Conservation (phyloP, 148 eudicot species). For the Vaccinium corymbosum region DNA sequence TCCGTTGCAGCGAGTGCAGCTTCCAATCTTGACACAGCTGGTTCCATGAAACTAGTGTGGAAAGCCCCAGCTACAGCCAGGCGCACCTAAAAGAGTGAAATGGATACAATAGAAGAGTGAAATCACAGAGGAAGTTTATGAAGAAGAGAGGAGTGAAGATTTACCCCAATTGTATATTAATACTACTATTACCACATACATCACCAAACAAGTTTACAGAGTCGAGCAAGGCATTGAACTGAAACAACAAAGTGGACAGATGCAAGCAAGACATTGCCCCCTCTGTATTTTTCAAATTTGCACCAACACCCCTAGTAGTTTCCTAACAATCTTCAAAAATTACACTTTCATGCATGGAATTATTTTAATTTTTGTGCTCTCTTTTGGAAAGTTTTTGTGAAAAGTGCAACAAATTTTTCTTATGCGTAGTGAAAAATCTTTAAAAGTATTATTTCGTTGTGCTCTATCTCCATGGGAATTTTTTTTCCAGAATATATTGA, state of each 20-base stretch:
- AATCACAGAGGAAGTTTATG: constrained; percentile 21
- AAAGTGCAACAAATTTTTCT: no score
- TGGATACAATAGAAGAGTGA: background rate
- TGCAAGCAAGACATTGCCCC: no score
- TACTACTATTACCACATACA: background rate
- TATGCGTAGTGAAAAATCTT: no score
- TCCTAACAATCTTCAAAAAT: no score
- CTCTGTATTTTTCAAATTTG: no score
- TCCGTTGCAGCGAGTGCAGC: constrained; percentile 76
- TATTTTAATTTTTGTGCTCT: no score
- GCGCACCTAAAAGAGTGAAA: constrained; percentile 53
- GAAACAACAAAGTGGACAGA: background rate
- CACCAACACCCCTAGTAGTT: no score
- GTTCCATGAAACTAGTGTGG: constrained; percentile 88
- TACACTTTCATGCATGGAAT: no score
- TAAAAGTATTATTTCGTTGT: no score
- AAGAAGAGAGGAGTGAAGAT: constrained; percentile 58
- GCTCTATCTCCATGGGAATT: no score
- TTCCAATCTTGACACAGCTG: constrained; percentile 87
- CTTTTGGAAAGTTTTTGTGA: no score
- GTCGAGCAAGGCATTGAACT: background rate
- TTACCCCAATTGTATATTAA: background rate
- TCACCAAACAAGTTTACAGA: background rate
- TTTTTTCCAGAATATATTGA: no score
- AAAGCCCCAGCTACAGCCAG: constrained; percentile 89